Base-by-base conservation (phyloP, 345 rosid species). In the Eucalyptus cloeziana region DNA sequence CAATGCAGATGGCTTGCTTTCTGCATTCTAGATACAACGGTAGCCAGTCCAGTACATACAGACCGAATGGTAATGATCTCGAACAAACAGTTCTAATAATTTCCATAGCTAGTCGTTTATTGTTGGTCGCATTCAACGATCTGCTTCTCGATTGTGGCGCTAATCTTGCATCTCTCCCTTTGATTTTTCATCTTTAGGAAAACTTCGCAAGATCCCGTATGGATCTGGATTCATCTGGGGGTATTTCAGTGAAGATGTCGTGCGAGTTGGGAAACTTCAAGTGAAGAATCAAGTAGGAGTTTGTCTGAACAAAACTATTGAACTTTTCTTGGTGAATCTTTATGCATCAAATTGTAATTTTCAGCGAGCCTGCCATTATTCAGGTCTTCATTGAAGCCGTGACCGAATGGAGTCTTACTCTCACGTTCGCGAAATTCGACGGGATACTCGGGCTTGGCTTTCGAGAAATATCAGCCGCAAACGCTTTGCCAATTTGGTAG, bases 171-270 rank as follows among this genome's bases (percentile, higher is more conserved):
- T 45, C 56, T 49, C 25, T 25, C 76, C 4, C 76, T 86, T 51
- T 13, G 47, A 19, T 7, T 33, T 52, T 87, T 19, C 44, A 85
- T 62, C 52, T 88, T 44, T 92, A 95, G 97, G 98, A 87, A 91
- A 89, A 76, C 27, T 91, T 22, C 89, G 96, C 91, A 86, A 92
- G 47, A 94, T 96, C 89, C 88, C 85, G 47, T 93, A 94, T 91
- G 98, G 98, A 44, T 93, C 95, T 62, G 96, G 98, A 45, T 92
- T 95, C 8, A 92, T 96, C 88, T 92, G 94, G 86, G 98, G 98
- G 10, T 93, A 94, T 93, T 92, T 94, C 87, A 94, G 98, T 89
- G 92, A 94, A 90, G 98, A 96, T 86, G 91, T 89, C 83, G 95
- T 95, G 90, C 87, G 89, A 90, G 90, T 96, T 87, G 96, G 96